phyloP scores from a whole-genome alignment of 192 early-diverging fungal species.

The Gamsiella multidivaricata region DNA sequence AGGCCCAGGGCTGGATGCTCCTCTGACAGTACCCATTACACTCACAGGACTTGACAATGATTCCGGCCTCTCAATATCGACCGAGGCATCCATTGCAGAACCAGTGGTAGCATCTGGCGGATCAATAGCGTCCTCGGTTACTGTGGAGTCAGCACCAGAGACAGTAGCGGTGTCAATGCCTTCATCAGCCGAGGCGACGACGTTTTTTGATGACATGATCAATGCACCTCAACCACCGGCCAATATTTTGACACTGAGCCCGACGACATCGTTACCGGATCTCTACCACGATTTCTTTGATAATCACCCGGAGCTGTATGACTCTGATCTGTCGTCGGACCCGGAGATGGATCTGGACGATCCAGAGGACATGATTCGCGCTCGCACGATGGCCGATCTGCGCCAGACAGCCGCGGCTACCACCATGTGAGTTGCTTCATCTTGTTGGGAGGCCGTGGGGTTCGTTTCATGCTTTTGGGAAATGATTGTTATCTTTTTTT shows the following conservation, averaged over 20 bases:
- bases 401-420: slow-evolving; percentile 21
- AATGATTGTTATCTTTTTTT: neutral
- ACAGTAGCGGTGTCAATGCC: slow-evolving; percentile 4
- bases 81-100: neutral
- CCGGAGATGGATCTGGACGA: slow-evolving; percentile 45
- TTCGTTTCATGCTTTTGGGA: too few species aligned
- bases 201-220: slow-evolving; percentile 55
- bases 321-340: slow-evolving; percentile 51
- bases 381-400: slow-evolving; percentile 48
- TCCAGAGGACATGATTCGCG: slow-evolving; percentile 28
- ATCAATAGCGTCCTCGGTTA: neutral
- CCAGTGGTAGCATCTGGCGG: neutral
- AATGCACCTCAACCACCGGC: slow-evolving; percentile 50
- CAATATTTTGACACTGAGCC: slow-evolving; percentile 48
- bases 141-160: neutral
- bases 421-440: slow-evolving; percentile 47
- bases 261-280: slow-evolving; percentile 45
- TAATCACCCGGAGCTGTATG: slow-evolving; percentile 53
- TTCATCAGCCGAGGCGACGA: slow-evolving; percentile 29
- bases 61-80: slow-evolving; percentile 9
- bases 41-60: neutral
- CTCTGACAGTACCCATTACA: slow-evolving; percentile 3
- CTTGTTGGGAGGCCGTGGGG: neutral
- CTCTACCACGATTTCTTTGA: slow-evolving; percentile 55
- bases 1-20: neutral